Conservation (phyloP, 1,139 yeast genomes). For the Debaryomyces fabryi region DNA sequence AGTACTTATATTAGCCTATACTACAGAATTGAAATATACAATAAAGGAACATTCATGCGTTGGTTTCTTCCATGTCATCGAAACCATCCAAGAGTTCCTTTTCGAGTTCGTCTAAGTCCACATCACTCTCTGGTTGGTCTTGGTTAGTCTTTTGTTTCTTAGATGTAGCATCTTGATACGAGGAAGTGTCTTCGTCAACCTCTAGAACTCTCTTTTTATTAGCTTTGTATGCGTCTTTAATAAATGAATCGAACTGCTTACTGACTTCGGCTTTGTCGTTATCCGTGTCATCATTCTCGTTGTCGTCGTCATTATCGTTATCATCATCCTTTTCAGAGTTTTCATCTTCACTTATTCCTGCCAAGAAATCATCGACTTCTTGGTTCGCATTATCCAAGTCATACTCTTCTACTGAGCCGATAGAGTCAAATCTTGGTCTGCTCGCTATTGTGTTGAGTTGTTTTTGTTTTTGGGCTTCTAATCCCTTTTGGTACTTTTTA, state of each 20-base stretch:
- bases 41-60: conserved; percentile 2
- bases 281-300: conserved; percentile 20
- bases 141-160: conserved; percentile 15
- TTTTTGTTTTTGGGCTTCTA: conserved; percentile 22
- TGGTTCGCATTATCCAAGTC: conserved; percentile 59
- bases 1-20: neutral
- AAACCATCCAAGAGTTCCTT: conserved; percentile 50
- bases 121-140: conserved; percentile 15
- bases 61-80: conserved; percentile 40
- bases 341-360: conserved; percentile 55
- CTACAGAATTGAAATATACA: conserved; percentile 1
- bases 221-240: conserved; percentile 31
- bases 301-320: conserved; percentile 32
- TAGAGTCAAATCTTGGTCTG: conserved; percentile 31
- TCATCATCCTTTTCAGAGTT: conserved; percentile 34
- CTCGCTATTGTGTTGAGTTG: conserved; percentile 14
- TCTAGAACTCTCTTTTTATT: conserved; percentile 26
- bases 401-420: conserved; percentile 39
- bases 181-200: conserved; percentile 21
- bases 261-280: conserved; percentile 12
- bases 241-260: conserved; percentile 29
- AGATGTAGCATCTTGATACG: conserved; percentile 9
- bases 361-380: conserved; percentile 63
- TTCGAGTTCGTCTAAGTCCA: conserved; percentile 46
- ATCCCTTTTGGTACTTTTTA: conserved; percentile 42